Evolutionary conservation across 352 stramenopile species (phyloP), one percentile per base, ranked within the genome.

Genomic region (Hyaloperonospora brassicae): DNA sequence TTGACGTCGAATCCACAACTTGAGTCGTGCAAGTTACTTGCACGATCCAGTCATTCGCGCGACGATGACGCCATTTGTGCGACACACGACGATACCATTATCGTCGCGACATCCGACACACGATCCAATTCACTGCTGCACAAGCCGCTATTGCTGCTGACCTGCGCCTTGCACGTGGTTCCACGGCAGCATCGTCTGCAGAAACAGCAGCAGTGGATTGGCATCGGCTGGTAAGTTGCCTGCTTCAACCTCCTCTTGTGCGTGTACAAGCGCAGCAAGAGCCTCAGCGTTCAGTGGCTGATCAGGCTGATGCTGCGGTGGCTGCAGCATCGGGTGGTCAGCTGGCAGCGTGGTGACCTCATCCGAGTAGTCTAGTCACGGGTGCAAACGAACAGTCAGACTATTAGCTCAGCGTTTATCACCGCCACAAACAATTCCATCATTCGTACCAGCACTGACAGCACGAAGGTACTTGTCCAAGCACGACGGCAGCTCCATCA

Each of bases 301-400:
- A 2, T 73, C 72, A 35, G 87, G 74, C 34, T 75, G 78, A 30
- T 79, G 61, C 53, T 87, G 68, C 8, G 70, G 73, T 1, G 73
- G 82, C 55, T 87, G 82, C 65, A 91, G 64, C 80, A 93, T 93
- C 53, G 84, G 84, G 43, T 93, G 81, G 46, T 93, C 84, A 0
- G 74, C 66, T 1, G 84, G 84, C 52, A 93, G 50, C 59, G 80
- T 93, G 49, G 84, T 92, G 57, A 93, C 83, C 44, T 93, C 84
- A 47, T 93, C 84, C 68, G 81, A 89, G 58, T 86, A 93, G 57
- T 93, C 82, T 90, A 25, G 13, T 8, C 17, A 39, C 4, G 21
- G 5, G 30, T 34, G 14, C 30, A 57, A 25, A 42, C 5, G 48
- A 21, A 21, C 12, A 12, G 41, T 44, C 21, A 54, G 47, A 17